Evolutionary conservation across 2,329 filamentous ascomycete genomes (phyloP).

Genomic region (Bimuria novae-zelandiae): DNA sequence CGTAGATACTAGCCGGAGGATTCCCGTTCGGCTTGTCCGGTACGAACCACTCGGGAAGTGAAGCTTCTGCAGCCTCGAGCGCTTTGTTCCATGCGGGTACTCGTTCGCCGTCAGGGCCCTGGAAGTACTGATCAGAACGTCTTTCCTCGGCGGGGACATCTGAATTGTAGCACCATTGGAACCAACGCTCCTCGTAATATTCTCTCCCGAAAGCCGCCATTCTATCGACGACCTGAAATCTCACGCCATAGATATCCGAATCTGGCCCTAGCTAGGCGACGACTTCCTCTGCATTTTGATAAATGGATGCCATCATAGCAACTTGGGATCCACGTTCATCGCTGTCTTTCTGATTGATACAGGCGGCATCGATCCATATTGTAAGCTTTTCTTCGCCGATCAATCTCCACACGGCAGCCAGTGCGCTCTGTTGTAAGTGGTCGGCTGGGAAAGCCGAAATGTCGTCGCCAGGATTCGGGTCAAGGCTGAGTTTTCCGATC

Average conservation of each 20-base stretch:
- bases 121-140: not conserved
- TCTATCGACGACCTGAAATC: not conserved
- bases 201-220: not conserved
- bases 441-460: not conserved
- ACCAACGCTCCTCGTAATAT: constrained; percentile 1
- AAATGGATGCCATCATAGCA: constrained; percentile 11
- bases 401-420: not conserved
- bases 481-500: not conserved
- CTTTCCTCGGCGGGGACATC: constrained; percentile 1
- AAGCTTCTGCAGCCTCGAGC: not conserved
- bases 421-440: not conserved
- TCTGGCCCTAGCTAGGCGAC: constrained; percentile 20
- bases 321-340: constrained; percentile 17
- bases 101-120: not conserved
- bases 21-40: not conserved
- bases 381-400: not conserved
- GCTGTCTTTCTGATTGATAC: constrained; percentile 22
- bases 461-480: not conserved
- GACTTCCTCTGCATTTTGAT: constrained; percentile 3
- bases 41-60: not conserved
- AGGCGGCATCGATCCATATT: constrained; percentile 15
- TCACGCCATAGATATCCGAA: not conserved
- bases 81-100: not conserved
- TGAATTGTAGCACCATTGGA: constrained; percentile 2
- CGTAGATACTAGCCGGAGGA: not conserved